Base-by-base conservation (phyloP, 768 basidiomycete genomes). In the Termitomyces sp. region DNA sequence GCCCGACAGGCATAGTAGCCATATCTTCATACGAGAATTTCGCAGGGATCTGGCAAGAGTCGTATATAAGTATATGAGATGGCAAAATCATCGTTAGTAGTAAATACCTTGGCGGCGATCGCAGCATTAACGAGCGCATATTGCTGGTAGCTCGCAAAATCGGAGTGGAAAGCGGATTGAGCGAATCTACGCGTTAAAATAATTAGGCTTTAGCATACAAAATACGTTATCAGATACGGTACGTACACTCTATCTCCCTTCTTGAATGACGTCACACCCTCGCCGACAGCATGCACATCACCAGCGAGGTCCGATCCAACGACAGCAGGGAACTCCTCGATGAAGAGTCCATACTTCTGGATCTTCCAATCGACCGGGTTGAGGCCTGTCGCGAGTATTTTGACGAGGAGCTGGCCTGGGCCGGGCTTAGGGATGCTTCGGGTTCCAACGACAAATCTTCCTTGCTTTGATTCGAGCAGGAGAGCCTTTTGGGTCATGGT, bases 281-380 rank as follows among this genome's bases (percentile, higher is more conserved):
- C 77, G 2, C 84, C 85, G 45, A 85, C 71, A 33, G 70, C 75
- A 24, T 75, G 77, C 6, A 86, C 77, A 1, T 77, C 74, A 5
- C 85, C 85, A 40, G 84, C 79, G 33, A 73, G 68, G 55, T 85
- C 83, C 8, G 67, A 69, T 0, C 84, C 84, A 0, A 80, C 60
- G 1, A 84, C 69, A 13, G 76, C 74, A 13, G 80, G 84, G 59
- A 71, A 84, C 18, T 72, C 61, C 24, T 73, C 70, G 40, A 78
- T 65, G 49, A 77, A 75, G 18, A 71, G 56, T 0, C 72, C 75
- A 47, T 71, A 71, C 45, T 68, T 75, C 57, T 78, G 79, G 33
- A 82, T 72, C 65, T 80, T 82, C 68, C 80, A 80, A 60, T 85
- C 84, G 42, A 76, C 57, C 18, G 82, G 83, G 64, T 83, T 82